Percentiles rank a stretch among this genome's conserved stretches.
Conservation (phyloP, 2,329 filamentous ascomycete species). For the Pseudogymnoascus destructans region DNA sequence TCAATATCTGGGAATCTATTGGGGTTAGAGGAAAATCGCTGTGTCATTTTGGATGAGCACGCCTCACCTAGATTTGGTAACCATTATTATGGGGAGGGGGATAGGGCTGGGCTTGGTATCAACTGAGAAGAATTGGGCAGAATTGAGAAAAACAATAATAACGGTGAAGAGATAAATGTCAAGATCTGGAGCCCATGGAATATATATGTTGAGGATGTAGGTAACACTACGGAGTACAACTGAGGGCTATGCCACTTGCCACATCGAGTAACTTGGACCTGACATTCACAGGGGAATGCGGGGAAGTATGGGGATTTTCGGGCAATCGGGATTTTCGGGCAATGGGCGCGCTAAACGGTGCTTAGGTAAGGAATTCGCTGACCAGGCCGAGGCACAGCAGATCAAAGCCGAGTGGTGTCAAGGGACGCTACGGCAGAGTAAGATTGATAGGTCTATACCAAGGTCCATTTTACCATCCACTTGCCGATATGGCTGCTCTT, state of each 20-base stretch:
- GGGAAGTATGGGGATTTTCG: conserved; percentile 3
- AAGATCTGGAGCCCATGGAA: conserved; percentile 21
- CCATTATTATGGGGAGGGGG: conserved; percentile 14
- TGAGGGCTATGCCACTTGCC: conserved; percentile 18
- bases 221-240: conserved; percentile 14
- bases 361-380: neutral
- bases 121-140: conserved; percentile 20
- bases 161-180: conserved; percentile 19
- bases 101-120: conserved; percentile 8
- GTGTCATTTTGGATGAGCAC: neutral
- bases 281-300: neutral
- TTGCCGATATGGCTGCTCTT: conserved; percentile 33
- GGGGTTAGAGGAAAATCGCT: conserved; percentile 6
- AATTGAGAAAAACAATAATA: conserved; percentile 21
- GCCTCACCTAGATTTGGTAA: conserved; percentile 6
- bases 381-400: conserved; percentile 8
- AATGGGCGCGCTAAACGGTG: conserved; percentile 5
- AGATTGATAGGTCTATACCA: neutral
- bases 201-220: conserved; percentile 18
- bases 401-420: neutral
- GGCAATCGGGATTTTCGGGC: neutral
- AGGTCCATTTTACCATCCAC: neutral
- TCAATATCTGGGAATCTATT: conserved; percentile 44
- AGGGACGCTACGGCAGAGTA: neutral
- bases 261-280: conserved; percentile 15